Conservation (phyloP, 2,329 filamentous ascomycete genomes). For the Ophiostoma montium region DNA sequence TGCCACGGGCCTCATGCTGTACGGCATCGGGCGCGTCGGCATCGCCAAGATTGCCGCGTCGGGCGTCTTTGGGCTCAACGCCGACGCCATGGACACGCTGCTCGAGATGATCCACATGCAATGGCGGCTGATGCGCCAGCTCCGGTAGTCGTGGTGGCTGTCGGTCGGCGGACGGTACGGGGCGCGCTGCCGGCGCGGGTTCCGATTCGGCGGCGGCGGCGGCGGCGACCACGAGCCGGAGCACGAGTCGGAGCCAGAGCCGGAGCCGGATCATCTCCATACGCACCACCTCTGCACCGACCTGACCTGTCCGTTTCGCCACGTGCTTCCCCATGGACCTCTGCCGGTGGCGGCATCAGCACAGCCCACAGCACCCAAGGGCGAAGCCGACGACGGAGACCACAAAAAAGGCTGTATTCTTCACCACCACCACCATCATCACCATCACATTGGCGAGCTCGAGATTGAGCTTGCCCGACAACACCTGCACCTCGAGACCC, state of each 20-base stretch:
- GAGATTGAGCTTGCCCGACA: background rate
- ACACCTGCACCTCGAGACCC: background rate
- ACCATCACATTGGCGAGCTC: background rate
- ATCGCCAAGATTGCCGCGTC: slow-evolving; percentile 3
- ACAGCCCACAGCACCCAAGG: background rate
- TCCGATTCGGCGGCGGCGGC: background rate
- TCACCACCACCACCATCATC: slow-evolving; percentile 2
- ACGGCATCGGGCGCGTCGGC: slow-evolving; percentile 9
- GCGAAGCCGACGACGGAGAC: background rate
- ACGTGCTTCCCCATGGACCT: too few relatives aligned
- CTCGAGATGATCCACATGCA: slow-evolving; percentile 4
- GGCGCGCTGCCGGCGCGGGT: background rate
- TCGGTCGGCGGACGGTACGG: slow-evolving; percentile 4
- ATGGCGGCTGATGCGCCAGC: slow-evolving; percentile 6
- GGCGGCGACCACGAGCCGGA: background rate
- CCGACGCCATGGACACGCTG: slow-evolving; percentile 4
- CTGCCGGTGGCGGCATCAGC: background rate
- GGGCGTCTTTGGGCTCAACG: slow-evolving; percentile 10
- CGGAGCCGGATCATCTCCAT: background rate
- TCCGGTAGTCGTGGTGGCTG: slow-evolving; percentile 11
- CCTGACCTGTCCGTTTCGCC: background rate
- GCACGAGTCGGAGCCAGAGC: background rate
- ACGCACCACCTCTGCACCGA: background rate
- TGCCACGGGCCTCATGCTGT: slow-evolving; percentile 9
- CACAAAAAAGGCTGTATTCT: background rate